These are phyloP conservation scores for Dactylonectria estremocensis DNA, from an alignment of 2,329 filamentous ascomycete species.

Conservation along the genomic window DNA sequence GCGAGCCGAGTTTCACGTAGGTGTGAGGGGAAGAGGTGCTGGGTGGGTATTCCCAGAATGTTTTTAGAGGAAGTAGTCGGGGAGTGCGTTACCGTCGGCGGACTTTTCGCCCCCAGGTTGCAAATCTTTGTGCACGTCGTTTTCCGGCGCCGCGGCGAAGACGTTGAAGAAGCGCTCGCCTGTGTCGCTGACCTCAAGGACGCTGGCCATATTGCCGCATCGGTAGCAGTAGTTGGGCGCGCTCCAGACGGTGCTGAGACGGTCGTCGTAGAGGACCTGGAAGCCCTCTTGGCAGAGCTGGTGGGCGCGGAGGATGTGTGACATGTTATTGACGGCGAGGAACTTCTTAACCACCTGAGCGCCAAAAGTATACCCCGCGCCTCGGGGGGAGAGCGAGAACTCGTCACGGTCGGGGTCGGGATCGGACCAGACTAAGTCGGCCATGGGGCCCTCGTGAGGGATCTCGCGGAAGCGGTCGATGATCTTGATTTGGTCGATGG, in stretches of 20 bases:
- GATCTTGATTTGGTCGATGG: constrained; percentile 99
- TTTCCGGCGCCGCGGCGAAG: constrained; percentile 96
- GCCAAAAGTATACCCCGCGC: constrained; percentile 97
- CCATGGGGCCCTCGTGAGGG: constrained; percentile 98
- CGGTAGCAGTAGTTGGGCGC: constrained; percentile 96
- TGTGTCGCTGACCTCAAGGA: constrained; percentile 93
- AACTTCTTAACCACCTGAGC: constrained; percentile 99
- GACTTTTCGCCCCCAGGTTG: constrained; percentile 82
- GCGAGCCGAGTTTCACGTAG: constrained; percentile 30
- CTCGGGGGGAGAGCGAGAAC: constrained; percentile 93
- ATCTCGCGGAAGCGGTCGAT: constrained; percentile 99
- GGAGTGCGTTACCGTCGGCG: constrained; percentile 75
- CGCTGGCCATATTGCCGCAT: constrained; percentile 97
- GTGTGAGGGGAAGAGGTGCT: constrained; percentile 11
- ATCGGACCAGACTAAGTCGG: constrained; percentile 99
- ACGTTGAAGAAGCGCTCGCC: constrained; percentile 98
- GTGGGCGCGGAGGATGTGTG: constrained; percentile 96
- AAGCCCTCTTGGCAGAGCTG: constrained; percentile 99
- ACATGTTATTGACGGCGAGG: constrained; percentile 96
- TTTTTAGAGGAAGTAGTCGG: constrained; percentile 78
- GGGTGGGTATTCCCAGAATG: constrained; percentile 9
- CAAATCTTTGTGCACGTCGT: constrained; percentile 90
- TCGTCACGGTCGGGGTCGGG: constrained; percentile 98
- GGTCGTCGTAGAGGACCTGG: constrained; percentile 96
- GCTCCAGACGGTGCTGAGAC: constrained; percentile 96